Base-by-base conservation (phyloP, 345 rosid genomes). In the Populus ilicifolia region DNA sequence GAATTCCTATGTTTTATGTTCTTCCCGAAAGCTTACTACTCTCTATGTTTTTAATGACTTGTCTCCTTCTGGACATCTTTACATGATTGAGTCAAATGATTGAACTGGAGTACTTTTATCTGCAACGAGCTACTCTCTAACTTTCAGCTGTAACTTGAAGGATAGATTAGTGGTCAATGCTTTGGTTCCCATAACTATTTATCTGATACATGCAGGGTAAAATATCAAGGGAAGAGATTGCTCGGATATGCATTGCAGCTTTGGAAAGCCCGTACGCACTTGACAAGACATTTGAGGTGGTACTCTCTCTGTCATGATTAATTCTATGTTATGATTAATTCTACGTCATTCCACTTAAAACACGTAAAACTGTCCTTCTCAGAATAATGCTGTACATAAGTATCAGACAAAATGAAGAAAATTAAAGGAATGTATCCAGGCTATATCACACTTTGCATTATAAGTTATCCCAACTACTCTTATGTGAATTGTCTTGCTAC, bases 251-350 rank as follows among this genome's bases (percentile, higher is more conserved):
- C 76, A 75, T 95, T 6, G 93, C 97, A 65, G 92, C 96, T 73
- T 83, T 93, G 59, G 98, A 88, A 21, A 96, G 96, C 77, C 91
- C 94, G 18, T 87, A 66, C 79, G 96, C 97, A 56, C 84, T 84
- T 67, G 88, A 90, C 90, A 96, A 91, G 90, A 92, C 98, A 72
- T 96, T 96, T 75, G 98, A 93, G 98, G 99, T 93, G 29, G 4
- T 44, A 52, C 25, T 59, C 41, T 63, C 27, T 17, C 75, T 27
- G 71, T 67, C 16, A 48, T 69, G 46, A n/a, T n/a, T n/a, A n/a
- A n/a, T n/a, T 39, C 29, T 56, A 9, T 38, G 50, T 36, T 30
- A 18, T 56, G 38, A 12, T 67, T 30, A 73, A 70, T 11, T 63
- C 46, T 13, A 5, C 21, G 20, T 7, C 64, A 7, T 59, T 59